Evolutionary conservation across 352 stramenopile genomes (phyloP).

Genomic region (Globisporangium uncinulatum): DNA sequence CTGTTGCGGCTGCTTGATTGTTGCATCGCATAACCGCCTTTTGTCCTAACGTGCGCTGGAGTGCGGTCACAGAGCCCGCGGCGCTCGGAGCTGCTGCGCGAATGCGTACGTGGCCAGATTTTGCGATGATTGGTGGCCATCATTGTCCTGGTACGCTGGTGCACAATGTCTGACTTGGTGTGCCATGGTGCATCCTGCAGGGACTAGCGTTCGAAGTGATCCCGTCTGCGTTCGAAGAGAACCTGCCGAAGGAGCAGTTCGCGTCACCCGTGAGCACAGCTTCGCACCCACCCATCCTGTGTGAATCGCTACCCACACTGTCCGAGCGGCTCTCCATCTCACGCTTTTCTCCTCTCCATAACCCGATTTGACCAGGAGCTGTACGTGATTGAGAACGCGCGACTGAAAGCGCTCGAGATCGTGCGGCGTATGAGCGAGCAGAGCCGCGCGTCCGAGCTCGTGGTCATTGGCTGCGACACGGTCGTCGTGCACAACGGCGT

Average conservation of each 20-base stretch:
- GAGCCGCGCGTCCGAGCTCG: conserved; percentile 1
- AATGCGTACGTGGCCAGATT: conserved; percentile 40
- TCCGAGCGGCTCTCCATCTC: too few relatives aligned
- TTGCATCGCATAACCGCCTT: neutral
- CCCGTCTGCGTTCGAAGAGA: conserved; percentile 79
- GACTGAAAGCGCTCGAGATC: conserved; percentile 75
- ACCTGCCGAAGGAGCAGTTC: conserved; percentile 69
- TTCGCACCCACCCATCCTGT: neutral
- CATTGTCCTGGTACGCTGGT: neutral
- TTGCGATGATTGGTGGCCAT: neutral
- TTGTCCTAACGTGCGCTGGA: neutral
- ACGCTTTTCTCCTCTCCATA: neutral
- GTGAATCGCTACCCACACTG: too few relatives aligned
- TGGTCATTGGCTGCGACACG: conserved; percentile 87
- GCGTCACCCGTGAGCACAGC: conserved; percentile 30
- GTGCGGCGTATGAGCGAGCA: conserved; percentile 28
- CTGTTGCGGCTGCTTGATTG: neutral
- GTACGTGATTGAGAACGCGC: conserved; percentile 78
- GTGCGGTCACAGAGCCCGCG: conserved; percentile 47
- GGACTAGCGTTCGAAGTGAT: conserved; percentile 73
- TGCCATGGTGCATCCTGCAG: conserved; percentile 16
- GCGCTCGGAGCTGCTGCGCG: conserved; percentile 59
- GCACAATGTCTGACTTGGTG: too few relatives aligned
- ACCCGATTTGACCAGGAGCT: conserved; percentile 21
- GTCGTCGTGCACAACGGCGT: conserved; percentile 80